These are phyloP conservation scores for Knufia petricola DNA, from an alignment of 2,329 filamentous ascomycete genomes.

Conservation along the genomic window DNA sequence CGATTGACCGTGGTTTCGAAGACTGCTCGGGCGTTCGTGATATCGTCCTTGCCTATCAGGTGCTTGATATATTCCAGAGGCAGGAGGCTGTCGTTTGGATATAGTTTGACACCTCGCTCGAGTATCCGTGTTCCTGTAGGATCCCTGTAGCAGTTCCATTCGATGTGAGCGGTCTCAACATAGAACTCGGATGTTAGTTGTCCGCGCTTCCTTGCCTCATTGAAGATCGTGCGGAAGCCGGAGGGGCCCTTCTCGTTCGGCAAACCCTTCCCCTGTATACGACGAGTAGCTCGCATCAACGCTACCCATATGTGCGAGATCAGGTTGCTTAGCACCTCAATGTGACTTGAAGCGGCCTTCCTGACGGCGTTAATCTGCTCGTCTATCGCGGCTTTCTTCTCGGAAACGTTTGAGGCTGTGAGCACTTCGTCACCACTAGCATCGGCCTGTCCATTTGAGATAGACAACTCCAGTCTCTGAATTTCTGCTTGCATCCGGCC, in stretches of 20 bases:
- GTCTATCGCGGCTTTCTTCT: slow-evolving; percentile 45
- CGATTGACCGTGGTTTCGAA: slow-evolving; percentile 90
- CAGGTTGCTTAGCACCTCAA: slow-evolving; percentile 67
- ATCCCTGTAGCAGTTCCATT: slow-evolving; percentile 94
- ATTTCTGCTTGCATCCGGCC: slow-evolving; percentile 56
- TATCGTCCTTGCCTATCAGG: slow-evolving; percentile 81
- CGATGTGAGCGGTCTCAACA: slow-evolving; percentile 82
- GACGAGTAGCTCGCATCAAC: slow-evolving; percentile 84
- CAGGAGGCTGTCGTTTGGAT: slow-evolving; percentile 87
- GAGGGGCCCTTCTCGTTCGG: slow-evolving; percentile 53
- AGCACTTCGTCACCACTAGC: slow-evolving; percentile 41
- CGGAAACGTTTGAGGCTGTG: slow-evolving; percentile 37
- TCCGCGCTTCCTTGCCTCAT: slow-evolving; percentile 75
- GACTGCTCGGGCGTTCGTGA: slow-evolving; percentile 88
- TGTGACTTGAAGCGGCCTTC: slow-evolving; percentile 62
- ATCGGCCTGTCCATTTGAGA: slow-evolving; percentile 28
- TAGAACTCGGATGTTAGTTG: slow-evolving; percentile 91
- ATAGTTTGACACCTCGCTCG: slow-evolving; percentile 84
- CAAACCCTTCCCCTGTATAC: slow-evolving; percentile 72
- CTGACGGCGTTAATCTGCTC: slow-evolving; percentile 48
- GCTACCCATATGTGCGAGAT: slow-evolving; percentile 94
- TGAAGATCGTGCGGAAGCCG: slow-evolving; percentile 80
- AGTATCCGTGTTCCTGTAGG: slow-evolving; percentile 89
- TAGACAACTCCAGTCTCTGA: slow-evolving; percentile 44
- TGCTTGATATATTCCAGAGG: slow-evolving; percentile 95